Percentiles rank a stretch among this genome's conserved stretches.
Evolutionary conservation across 139 green algal species (phyloP).

Genomic region (Chlorella sp.): DNA sequence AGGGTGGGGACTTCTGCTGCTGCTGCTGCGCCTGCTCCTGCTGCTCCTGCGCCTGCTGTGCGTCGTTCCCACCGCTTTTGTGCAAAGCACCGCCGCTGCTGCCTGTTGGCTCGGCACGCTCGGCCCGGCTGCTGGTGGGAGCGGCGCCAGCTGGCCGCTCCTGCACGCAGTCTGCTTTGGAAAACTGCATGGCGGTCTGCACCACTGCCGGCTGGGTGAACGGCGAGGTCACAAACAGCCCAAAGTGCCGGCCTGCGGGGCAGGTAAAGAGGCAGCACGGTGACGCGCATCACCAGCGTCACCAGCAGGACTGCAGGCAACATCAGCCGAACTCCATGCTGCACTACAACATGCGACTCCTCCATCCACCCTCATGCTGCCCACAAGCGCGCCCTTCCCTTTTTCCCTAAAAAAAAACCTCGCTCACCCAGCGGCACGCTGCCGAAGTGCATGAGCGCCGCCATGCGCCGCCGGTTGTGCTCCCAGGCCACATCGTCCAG

Average conservation of each 20-base stretch:
- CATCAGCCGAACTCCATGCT: not conserved
- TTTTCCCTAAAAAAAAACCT: too few species aligned
- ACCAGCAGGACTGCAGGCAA: not conserved
- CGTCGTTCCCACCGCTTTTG: too few species aligned
- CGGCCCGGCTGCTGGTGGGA: not conserved
- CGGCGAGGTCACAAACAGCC: constrained; percentile 12
- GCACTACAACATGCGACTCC: not conserved
- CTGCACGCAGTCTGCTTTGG: constrained; percentile 24
- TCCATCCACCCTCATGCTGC: not conserved
- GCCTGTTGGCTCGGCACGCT: too few species aligned
- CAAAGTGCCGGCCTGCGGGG: constrained; percentile 22
- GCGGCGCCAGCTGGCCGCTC: not conserved
- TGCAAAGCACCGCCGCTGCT: too few species aligned
- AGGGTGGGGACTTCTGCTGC: not conserved
- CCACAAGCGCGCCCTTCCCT: not conserved
- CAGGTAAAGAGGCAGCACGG: not conserved
- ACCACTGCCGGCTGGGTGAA: constrained; percentile 13
- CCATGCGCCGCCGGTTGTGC: constrained; percentile 16
- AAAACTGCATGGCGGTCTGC: constrained; percentile 4
- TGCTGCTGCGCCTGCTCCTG: not conserved
- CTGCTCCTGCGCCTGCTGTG: not conserved
- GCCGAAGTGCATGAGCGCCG: constrained; percentile 9
- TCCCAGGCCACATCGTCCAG: constrained; percentile 17
- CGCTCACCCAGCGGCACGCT: constrained; percentile 22
- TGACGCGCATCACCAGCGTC: not conserved